Percentiles rank a stretch among this genome's conserved stretches.
phyloP scores from a whole-genome alignment of 345 rosid species.

The Arabidopsis suecica region DNA sequence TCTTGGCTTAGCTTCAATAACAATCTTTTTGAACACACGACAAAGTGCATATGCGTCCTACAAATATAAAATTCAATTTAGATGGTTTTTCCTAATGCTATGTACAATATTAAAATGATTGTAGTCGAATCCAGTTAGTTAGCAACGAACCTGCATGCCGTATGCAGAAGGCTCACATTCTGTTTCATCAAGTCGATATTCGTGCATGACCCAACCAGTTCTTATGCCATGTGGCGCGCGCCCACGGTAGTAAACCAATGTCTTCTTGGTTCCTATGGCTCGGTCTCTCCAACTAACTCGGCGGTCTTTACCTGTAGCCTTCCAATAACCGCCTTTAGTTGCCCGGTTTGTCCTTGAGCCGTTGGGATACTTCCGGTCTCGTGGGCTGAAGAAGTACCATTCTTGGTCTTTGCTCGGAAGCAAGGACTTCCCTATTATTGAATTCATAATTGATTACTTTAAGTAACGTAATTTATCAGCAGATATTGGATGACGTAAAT shows the following conservation, averaged over 20 bases:
- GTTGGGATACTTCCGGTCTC: conserved; percentile 48
- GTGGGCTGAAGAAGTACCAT: conserved; percentile 50
- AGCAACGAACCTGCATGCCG: conserved; percentile 44
- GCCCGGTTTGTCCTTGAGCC: conserved; percentile 52
- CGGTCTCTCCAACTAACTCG: conserved; percentile 44
- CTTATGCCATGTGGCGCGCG: conserved; percentile 48
- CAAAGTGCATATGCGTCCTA: conserved; percentile 51
- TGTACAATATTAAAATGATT: background rate
- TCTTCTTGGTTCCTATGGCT: conserved; percentile 47
- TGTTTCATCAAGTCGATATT: conserved; percentile 46
- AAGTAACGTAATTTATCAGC: background rate
- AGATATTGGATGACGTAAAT: background rate
- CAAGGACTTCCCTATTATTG: conserved; percentile 38
- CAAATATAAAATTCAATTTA: background rate
- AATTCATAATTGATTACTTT: conserved; percentile 7
- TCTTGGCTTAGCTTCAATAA: conserved; percentile 45
- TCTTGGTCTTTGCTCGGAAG: conserved; percentile 52
- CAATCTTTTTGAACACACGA: conserved; percentile 47
- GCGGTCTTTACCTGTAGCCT: conserved; percentile 49
- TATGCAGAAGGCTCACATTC: conserved; percentile 45
- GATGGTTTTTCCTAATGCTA: background rate
- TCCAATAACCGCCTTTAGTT: conserved; percentile 49
- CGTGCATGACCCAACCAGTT: conserved; percentile 53
- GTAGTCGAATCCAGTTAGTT: background rate
- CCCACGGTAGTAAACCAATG: conserved; percentile 47